These are phyloP conservation scores for Yamadazyma paraphyllophila DNA, from an alignment of 805 yeast species.

Conservation along the genomic window DNA sequence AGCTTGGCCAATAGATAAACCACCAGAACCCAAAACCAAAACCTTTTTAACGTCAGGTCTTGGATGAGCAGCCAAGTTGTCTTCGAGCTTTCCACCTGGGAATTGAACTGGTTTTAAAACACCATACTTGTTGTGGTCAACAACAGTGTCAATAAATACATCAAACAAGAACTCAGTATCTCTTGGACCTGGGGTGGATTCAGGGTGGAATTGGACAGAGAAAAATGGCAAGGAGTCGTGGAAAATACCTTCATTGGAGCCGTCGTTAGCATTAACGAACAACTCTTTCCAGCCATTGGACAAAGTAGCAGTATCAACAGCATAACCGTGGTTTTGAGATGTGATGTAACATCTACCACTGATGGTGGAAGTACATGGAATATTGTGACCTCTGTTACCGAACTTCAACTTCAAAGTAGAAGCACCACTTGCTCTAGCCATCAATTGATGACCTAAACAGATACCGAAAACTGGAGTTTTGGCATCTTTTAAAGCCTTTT, in stretches of 20 bases:
- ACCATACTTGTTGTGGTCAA: conserved; percentile 59
- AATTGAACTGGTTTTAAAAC: conserved; percentile 70
- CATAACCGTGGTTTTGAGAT: conserved; percentile 98
- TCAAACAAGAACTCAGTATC: conserved; percentile 98
- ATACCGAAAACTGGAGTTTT: conserved; percentile 95
- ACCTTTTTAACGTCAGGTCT: conserved; percentile 85
- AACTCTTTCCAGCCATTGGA: conserved; percentile 85
- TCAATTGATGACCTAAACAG: conserved; percentile 95
- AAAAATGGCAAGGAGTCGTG: conserved; percentile 83
- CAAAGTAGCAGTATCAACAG: conserved; percentile 82
- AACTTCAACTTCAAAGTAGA: conserved; percentile 87
- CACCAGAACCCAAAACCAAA: conserved; percentile 94
- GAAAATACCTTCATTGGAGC: conserved; percentile 97
- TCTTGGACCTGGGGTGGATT: conserved; percentile 98
- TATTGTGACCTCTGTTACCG: conserved; percentile 99
- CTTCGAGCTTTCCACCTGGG: conserved; percentile 85
- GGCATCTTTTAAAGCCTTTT: conserved; percentile 55
- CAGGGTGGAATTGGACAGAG: conserved; percentile 99
- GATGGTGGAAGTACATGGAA: conserved; percentile 86
- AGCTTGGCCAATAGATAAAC: conserved; percentile 95
- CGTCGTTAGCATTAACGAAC: conserved; percentile 94
- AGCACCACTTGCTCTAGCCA: conserved; percentile 96
- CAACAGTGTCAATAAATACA: conserved; percentile 80
- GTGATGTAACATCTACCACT: conserved; percentile 98
- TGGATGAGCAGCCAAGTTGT: conserved; percentile 74